Evolutionary conservation across 257 asterid species (phyloP), one percentile per base, ranked within the genome.

Genomic region (Nicotiana tomentosiformis): DNA sequence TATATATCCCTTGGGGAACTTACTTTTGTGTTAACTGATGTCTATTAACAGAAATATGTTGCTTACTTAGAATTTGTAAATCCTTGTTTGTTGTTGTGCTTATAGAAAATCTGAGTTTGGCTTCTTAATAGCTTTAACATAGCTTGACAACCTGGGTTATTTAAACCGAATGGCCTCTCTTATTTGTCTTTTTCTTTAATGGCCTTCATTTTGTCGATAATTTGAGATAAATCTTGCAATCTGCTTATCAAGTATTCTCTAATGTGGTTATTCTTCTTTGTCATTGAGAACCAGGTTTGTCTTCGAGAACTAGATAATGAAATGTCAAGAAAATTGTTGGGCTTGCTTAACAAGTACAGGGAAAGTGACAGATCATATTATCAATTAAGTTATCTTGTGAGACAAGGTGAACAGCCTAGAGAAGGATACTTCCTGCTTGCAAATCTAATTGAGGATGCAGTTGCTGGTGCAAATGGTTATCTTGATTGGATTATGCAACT

Each of bases 341-440:
- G 85, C 88, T 81, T 91, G 81, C 89, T 93, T 53, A 65, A 87
- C 55, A 91, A 81, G 78, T 86, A 57, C 76, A 88, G 98, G 86
- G 91, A 89, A 89, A 89, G 89, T 43, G 97, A 93, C 83, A 95
- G 88, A 1, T 90, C 97, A 8, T 91, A 91, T 86, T 93, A 77
- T 88, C 97, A 93, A 88, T 87, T 90, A 20, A 88, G 93, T 82
- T 94, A 91, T 88, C 91, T 93, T 32, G 95, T 95, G 91, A 91
- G 97, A 89, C 99, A 95, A 91, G 98, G 97, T 18, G 99, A 95
- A 86, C 97, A 92, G 79, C 99, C 98, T 1, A 92, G 98, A 84
- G 99, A 95, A 93, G 94, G 94, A 56, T 92, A 89, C 87, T 86
- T 91, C 85, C 86, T 93, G 56, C 98, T 93, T 82, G 81, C 92